These are phyloP conservation scores for Puccinia brachypodii DNA, from an alignment of 1,284 basidiomycete genomes.

Conservation along the genomic window DNA sequence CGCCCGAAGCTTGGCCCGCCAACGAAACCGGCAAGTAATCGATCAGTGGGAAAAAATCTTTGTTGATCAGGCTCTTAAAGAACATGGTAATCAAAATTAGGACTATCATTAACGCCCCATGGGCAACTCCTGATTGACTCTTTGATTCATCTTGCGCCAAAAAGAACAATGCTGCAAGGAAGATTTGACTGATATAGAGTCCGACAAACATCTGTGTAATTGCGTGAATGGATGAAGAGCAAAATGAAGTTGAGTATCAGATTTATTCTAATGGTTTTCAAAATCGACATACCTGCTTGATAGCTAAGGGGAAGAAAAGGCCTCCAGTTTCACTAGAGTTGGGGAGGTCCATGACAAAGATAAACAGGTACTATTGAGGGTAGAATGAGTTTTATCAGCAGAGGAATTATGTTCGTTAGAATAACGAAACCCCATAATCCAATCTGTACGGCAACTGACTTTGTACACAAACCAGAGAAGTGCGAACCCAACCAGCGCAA, in stretches of 20 bases:
- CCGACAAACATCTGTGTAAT: conserved; percentile 38
- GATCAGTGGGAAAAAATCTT: conserved; percentile 37
- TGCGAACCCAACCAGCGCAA: conserved; percentile 78
- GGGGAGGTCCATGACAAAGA: conserved; percentile 68
- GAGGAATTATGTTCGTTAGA: too few relatives aligned
- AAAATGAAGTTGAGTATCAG: neutral
- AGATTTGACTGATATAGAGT: conserved; percentile 43
- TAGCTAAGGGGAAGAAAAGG: conserved; percentile 90
- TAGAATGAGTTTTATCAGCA: neutral
- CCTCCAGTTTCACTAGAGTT: conserved; percentile 80
- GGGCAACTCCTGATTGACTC: conserved; percentile 14
- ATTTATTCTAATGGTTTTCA: neutral
- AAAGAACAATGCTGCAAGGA: conserved; percentile 38
- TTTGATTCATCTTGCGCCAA: conserved; percentile 12
- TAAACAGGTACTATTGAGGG: conserved; percentile 57
- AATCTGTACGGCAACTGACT: conserved; percentile 66
- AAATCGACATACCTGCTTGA: conserved; percentile 65
- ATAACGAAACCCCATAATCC: conserved; percentile 64
- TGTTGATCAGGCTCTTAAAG: conserved; percentile 22
- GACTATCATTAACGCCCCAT: conserved; percentile 44
- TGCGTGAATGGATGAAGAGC: neutral
- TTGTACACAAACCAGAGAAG: conserved; percentile 83
- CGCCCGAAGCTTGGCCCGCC: neutral
- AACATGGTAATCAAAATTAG: conserved; percentile 26
- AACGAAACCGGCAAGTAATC: conserved; percentile 44